Conservation (phyloP, 1,139 yeast genomes). For the Diutina scorzettiae region DNA sequence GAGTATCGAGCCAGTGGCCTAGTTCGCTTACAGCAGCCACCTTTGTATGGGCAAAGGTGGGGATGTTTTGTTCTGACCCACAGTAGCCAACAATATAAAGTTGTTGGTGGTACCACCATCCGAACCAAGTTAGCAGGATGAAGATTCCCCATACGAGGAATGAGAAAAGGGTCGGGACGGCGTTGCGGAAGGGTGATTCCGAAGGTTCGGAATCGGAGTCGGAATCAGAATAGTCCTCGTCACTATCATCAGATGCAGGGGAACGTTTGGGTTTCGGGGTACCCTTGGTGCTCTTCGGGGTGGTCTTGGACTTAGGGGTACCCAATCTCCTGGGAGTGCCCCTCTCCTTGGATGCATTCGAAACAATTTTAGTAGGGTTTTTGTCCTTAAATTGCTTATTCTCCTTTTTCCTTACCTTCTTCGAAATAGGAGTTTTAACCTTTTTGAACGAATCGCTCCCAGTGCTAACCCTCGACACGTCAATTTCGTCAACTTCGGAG, state of each 20-base stretch:
- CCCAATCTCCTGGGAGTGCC: too few species aligned
- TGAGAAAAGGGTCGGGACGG: slow-evolving; percentile 9
- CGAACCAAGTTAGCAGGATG: slow-evolving; percentile 20
- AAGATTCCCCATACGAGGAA: slow-evolving; percentile 19
- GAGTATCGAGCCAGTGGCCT: slow-evolving; percentile 23
- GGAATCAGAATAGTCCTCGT: background rate
- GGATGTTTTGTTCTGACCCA: slow-evolving; percentile 39
- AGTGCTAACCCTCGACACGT: background rate
- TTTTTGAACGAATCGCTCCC: background rate
- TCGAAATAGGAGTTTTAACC: too few species aligned
- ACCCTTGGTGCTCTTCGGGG: background rate
- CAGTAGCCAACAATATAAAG: slow-evolving; percentile 52
- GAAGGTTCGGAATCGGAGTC: background rate
- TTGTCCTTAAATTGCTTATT: too few species aligned
- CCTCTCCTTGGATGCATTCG: too few species aligned
- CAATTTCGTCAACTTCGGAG: background rate
- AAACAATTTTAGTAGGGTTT: too few species aligned
- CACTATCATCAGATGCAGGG: background rate
- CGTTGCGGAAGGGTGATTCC: background rate
- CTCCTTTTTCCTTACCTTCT: too few species aligned
- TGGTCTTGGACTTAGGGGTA: too few species aligned
- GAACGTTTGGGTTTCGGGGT: background rate
- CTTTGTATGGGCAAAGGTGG: slow-evolving; percentile 19
- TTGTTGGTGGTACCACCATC: slow-evolving; percentile 55
- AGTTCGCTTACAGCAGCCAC: slow-evolving; percentile 12